A percentile compares a stretch with the other conserved stretches of the same genome.
phyloP scores from a whole-genome alignment of 768 basidiomycete genomes.

The Pisolithus microcarpus region DNA sequence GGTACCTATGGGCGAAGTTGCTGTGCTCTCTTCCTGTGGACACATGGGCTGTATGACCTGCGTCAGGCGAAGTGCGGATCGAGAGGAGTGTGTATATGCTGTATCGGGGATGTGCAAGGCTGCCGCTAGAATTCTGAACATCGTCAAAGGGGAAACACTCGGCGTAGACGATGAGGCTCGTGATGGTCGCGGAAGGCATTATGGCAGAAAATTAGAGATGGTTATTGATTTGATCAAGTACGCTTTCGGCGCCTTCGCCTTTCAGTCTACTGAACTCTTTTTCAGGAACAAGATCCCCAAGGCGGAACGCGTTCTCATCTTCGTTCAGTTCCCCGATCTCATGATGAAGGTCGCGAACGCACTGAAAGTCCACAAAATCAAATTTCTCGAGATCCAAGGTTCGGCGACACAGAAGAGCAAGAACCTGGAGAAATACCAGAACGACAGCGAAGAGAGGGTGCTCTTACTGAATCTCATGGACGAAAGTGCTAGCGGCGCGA shows the following conservation, averaged over 20 bases:
- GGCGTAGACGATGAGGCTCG: constrained; percentile 73
- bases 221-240: constrained; percentile 73
- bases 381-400: constrained; percentile 77
- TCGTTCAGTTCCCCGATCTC: constrained; percentile 94
- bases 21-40: constrained; percentile 87
- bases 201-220: constrained; percentile 74
- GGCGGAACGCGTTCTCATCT: constrained; percentile 79
- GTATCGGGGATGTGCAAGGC: constrained; percentile 66
- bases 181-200: constrained; percentile 69
- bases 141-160: constrained; percentile 72
- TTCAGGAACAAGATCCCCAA: constrained; percentile 59
- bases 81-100: constrained; percentile 76
- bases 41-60: constrained; percentile 79
- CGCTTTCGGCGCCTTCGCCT: constrained; percentile 12
- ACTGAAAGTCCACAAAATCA: constrained; percentile 61
- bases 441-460: constrained; percentile 67
- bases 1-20: constrained; percentile 60
- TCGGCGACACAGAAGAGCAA: constrained; percentile 71
- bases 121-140: constrained; percentile 72
- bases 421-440: constrained; percentile 81
- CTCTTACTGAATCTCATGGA: constrained; percentile 89
- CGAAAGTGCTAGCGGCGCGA: constrained; percentile 90
- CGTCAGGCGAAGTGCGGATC: constrained; percentile 63
- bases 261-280: neutral
- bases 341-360: constrained; percentile 88